Base-by-base conservation (phyloP, 352 stramenopile genomes). In the Blastocystis sp. region DNA sequence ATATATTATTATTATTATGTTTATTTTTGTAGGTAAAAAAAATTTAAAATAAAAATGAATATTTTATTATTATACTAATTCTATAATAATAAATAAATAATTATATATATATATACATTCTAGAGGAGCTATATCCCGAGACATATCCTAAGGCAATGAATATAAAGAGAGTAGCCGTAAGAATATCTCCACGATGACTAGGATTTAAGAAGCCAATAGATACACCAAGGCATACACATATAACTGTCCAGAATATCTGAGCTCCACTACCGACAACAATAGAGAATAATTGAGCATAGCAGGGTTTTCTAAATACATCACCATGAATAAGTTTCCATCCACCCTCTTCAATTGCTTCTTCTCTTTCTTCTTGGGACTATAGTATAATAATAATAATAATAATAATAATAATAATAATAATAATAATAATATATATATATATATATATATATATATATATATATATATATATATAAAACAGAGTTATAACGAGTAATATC, bases 241-340 rank as follows among this genome's bases (percentile, higher is more conserved):
- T 19, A 13, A 62, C 34, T 0, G 52, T 62, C 32, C 36, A 62
- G 13, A 62, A 18, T 13, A 62, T 42, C 19, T 62, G 52, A 1
- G 28, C n/a, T 4, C 52, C 52, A 21, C 33, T 32, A 4, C 52
- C 52, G 0, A 62, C 34, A 7, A 62, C 1, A 18, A 42, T 31
- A 2, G 52, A 24, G 24, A 62, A 62, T 1, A 62, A 13, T 23
- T 69, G 56, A 1, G n/a, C n/a, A 0, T 45, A 77, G 41, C 83
- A 70, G 23, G 92, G 92, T 52, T 88, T 87, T 37, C 92, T 83
- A 73, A 98, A 98, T n/a, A 99, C 83, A 68, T 94, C 86, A 18
- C 83, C 84, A 64, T 94, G 84, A 30, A 94, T 82, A 16, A 94
- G 77, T 70, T 94, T 94, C 86, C 86, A 94, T 1, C 86, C 86